Evolutionary conservation across 345 rosid species (phyloP).

Genomic region (Anacardium occidentale): DNA sequence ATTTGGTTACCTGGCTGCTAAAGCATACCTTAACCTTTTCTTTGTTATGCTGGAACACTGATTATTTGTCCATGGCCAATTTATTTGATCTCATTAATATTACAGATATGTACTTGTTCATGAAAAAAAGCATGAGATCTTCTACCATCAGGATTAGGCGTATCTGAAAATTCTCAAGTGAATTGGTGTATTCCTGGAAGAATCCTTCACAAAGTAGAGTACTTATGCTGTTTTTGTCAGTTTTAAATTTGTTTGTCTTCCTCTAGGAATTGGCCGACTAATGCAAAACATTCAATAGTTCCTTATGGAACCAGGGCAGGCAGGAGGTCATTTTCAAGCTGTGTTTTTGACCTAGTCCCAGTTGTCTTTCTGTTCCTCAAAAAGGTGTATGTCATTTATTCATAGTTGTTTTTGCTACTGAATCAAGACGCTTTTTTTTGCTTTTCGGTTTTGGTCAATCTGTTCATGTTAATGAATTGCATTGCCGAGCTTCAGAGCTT

Average conservation of each 20-base stretch:
- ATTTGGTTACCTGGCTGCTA: background rate
- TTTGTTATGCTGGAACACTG: background rate
- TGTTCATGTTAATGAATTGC: background rate
- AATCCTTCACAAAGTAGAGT: background rate
- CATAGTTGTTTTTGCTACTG: background rate
- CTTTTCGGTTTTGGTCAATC: background rate
- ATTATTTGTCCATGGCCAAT: background rate
- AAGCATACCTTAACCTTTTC: background rate
- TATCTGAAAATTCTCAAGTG: background rate
- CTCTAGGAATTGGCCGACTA: background rate
- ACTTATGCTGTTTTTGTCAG: background rate
- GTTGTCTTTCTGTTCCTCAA: background rate
- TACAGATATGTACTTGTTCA: background rate
- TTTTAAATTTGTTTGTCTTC: constrained; percentile 3
- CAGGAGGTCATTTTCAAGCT: constrained; percentile 1
- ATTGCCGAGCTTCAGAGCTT: background rate
- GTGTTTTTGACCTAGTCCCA: background rate
- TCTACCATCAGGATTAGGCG: background rate
- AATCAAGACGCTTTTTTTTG: background rate
- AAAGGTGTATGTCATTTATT: background rate
- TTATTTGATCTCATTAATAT: background rate
- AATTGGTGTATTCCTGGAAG: constrained; percentile 2
- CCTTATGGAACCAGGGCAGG: background rate
- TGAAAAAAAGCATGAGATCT: background rate
- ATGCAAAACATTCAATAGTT: background rate